Conservation (phyloP, 371 early-diverging fungal species). For the Rhizomucor miehei region DNA sequence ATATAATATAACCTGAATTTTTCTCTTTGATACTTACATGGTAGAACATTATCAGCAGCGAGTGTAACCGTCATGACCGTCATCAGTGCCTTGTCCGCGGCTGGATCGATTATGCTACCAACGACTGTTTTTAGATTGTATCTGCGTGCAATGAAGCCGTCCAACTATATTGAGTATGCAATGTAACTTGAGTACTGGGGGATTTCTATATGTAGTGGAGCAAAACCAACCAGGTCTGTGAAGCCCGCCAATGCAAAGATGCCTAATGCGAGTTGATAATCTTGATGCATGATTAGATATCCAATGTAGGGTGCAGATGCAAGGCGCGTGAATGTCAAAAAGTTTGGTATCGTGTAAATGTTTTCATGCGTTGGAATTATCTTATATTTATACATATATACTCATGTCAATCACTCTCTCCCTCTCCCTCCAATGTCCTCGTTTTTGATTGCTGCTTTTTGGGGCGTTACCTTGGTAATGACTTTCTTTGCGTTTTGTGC, state of each 20-base stretch:
- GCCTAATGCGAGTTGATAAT: conserved; percentile 66
- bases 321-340: conserved; percentile 77
- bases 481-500: conserved; percentile 42
- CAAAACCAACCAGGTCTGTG: conserved; percentile 73
- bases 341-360: conserved; percentile 88
- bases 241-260: conserved; percentile 78
- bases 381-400: conserved; percentile 13
- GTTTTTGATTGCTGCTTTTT: too few relatives aligned
- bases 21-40: too few relatives aligned
- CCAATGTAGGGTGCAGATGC: conserved; percentile 85
- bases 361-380: conserved; percentile 58
- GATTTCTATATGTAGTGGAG: not conserved
- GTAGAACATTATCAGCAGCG: conserved; percentile 71
- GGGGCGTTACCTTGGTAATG: conserved; percentile 30
- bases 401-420: conserved; percentile 1
- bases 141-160: conserved; percentile 90
- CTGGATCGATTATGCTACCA: conserved; percentile 93
- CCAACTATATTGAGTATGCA: too few relatives aligned
- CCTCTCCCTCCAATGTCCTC: too few relatives aligned
- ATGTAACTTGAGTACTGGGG: too few relatives aligned
- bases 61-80: conserved; percentile 85
- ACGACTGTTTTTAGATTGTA: conserved; percentile 84
- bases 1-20: too few relatives aligned
- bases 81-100: conserved; percentile 96
- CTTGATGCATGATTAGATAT: conserved; percentile 74